Conservation (phyloP, 2,329 filamentous ascomycete genomes). For the Harringtonia aguacate region DNA sequence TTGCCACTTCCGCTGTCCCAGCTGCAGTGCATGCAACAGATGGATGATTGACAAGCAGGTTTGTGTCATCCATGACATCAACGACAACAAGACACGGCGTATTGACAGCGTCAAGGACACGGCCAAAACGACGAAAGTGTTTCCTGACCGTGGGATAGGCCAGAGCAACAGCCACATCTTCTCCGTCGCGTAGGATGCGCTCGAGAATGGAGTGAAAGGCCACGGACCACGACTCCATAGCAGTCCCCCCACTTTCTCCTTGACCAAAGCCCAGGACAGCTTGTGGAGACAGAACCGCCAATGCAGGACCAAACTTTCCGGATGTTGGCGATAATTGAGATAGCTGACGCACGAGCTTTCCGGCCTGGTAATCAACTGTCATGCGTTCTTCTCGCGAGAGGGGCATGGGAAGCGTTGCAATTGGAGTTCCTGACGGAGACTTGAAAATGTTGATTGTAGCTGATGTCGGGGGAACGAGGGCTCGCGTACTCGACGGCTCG, state of each 20-base stretch:
- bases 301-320: constrained; percentile 35
- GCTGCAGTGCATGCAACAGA: too few relatives aligned
- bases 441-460: constrained; percentile 29
- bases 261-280: not conserved
- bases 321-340: constrained; percentile 33
- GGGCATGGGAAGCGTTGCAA: constrained; percentile 24
- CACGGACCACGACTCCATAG: constrained; percentile 36
- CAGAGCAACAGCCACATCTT: constrained; percentile 48
- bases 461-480: not conserved
- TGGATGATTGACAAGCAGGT: constrained; percentile 31
- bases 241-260: not conserved
- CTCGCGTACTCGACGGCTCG: not conserved
- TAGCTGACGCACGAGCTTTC: constrained; percentile 32
- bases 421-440: constrained; percentile 23
- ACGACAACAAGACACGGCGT: constrained; percentile 42
- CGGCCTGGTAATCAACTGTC: constrained; percentile 34
- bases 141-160: constrained; percentile 43
- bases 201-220: constrained; percentile 49
- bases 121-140: constrained; percentile 37
- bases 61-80: constrained; percentile 38
- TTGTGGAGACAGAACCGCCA: constrained; percentile 21
- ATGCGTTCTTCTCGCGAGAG: constrained; percentile 24
- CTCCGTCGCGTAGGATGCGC: constrained; percentile 44
- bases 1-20: too few relatives aligned
- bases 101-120: constrained; percentile 40